Base-by-base conservation (phyloP, 129 eudicot genomes). In the carrot (Daucus carota) region DNA sequence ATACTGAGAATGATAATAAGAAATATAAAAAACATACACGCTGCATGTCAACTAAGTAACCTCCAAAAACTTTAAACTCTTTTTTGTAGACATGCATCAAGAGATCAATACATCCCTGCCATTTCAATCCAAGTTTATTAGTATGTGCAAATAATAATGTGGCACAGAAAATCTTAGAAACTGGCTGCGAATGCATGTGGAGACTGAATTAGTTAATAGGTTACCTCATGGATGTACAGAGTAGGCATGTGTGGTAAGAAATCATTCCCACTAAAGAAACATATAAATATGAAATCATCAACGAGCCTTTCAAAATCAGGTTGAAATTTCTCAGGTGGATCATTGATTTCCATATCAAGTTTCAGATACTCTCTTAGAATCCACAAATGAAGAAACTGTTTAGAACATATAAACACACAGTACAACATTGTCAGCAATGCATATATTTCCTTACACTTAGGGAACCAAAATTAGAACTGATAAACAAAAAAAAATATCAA, bases 201-300 rank as follows among this genome's bases (percentile, higher is more conserved):
- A 24, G 48, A 9, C 9, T 22, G 1, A 65, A 33, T 14, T 22
- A 31, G 20, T 71, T 16, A 46, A 17, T 22, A 31, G 15, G 5
- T 36, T 50, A 90, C 96, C 96, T 90, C 96, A 22, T 79, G 86
- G 24, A 90, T 84, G 59, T 86, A 89, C 70, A 90, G 60, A 2
- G 85, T 76, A 0, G 96, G 96, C 89, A 90, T 84, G 22, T 75
- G 96, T 0, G 96, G 96, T 1, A 90, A 48, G 68, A 90, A 90
- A 74, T 90, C 93, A 77, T 88, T 90, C 24, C 93, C 96, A 36
- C 77, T 85, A 44, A 86, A 90, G 52, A 90, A 86, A 72, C 96
- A 84, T 0, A 86, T 72, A 71, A 88, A 90, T 7, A 90, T 74
- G 28, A 90, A 90, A 69, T 90, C 96, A 26, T 90, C 96, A 5